Percentiles rank a stretch among this genome's conserved stretches.
Evolutionary conservation across 2,329 filamentous ascomycete species (phyloP).

Genomic region (Botrytis paeoniae): DNA sequence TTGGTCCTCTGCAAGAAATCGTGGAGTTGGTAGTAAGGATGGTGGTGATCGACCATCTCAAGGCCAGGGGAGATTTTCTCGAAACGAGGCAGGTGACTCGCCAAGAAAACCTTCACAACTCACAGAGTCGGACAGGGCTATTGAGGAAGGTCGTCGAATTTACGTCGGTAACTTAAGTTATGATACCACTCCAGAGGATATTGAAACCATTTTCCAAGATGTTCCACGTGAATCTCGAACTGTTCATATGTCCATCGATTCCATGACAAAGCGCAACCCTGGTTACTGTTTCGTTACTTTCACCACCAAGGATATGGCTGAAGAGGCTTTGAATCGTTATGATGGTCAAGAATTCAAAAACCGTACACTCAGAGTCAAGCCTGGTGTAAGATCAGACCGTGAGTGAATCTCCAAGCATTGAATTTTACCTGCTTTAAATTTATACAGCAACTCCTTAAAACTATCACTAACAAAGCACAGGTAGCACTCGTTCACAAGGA

Average conservation of each 20-base stretch:
- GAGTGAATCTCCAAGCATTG: conserved; percentile 18
- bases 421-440: background rate
- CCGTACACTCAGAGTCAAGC: conserved; percentile 61
- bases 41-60: conserved; percentile 6
- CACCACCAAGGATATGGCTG: conserved; percentile 52
- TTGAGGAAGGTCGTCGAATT: conserved; percentile 39
- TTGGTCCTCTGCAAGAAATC: conserved; percentile 8
- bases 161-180: conserved; percentile 56
- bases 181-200: conserved; percentile 48
- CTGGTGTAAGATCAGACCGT: conserved; percentile 46
- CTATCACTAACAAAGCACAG: conserved; percentile 1
- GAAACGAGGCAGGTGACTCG: conserved; percentile 17
- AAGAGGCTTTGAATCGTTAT: conserved; percentile 55
- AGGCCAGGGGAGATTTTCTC: conserved; percentile 18
- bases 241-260: conserved; percentile 67
- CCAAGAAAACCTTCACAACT: conserved; percentile 24
- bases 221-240: conserved; percentile 47
- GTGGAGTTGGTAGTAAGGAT: conserved; percentile 8
- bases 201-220: conserved; percentile 47
- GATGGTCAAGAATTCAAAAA: conserved; percentile 54
- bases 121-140: conserved; percentile 26
- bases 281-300: conserved; percentile 76
- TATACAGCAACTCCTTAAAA: background rate
- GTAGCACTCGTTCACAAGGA: conserved; percentile 13
- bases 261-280: conserved; percentile 65